Evolutionary conservation across 352 stramenopile species (phyloP), one percentile per base, ranked within the genome.

Genomic region (Pythium periplocum): DNA sequence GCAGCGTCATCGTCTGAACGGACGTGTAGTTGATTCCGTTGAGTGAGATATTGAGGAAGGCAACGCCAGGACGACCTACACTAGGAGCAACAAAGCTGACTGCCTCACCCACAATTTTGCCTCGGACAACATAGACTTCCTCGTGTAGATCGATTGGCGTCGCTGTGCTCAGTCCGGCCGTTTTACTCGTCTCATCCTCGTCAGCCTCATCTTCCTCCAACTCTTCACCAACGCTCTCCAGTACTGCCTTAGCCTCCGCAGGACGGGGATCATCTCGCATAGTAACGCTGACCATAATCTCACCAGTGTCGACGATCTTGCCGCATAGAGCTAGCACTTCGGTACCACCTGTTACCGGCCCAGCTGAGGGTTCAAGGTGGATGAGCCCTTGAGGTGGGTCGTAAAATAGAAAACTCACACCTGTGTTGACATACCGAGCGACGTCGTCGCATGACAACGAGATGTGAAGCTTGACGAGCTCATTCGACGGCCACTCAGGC

Each of bases 21-120:
- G 63, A 82, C 5, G 75, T 90, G 56, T 87, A 88, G 58, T 87
- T 81, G 42, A 90, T 90, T 0, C 77, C 79, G n/a, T 90, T 86
- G 37, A 90, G 57, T 0, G 75, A 77, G 49, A 90, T 86, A 47
- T 79, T 86, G 33, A 90, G 43, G 34, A 75, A 69, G 1, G 75
- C 79, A 0, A 71, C 57, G 11, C 75, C 79, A 2, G 67, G 61
- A 3, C 50, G 54, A 2, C 52, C 57, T 5, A 87, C 78, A 9
- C 62, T 8, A 2, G 79, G 79, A 0, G 69, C 61, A 7, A 72
- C 43, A 48, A 90, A 90, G 2, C 61, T 58, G 26, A 90, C 75
- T 0, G 78, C 73, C 41, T 86, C 78, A 4, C 78, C 75, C 3
- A 86, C 66, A 40, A 87, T 86, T 48, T 68, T 75, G 17, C 75